Evolutionary conservation across 148 eudicot genomes (phyloP).

Genomic region (Rhododendron henanense): DNA sequence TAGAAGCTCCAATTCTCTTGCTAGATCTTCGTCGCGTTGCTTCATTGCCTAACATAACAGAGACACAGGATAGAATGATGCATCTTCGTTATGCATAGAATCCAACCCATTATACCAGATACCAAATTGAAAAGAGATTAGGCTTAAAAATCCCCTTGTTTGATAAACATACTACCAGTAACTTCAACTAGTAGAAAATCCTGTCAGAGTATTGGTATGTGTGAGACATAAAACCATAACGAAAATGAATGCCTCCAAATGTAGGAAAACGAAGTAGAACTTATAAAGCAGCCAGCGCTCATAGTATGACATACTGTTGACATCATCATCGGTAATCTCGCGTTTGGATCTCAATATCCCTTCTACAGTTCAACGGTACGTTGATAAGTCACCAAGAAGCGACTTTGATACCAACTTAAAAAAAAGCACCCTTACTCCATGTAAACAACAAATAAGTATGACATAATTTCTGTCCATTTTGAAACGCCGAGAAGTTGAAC

Average conservation of each 20-base stretch:
- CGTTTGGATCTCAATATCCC: not conserved
- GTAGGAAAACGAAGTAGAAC: not conserved
- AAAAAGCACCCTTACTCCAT: not conserved
- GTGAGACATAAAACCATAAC: not conserved
- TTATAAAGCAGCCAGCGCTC: not conserved
- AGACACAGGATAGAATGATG: not conserved
- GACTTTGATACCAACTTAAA: not conserved
- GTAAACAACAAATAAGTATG: not conserved
- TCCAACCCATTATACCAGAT: not conserved
- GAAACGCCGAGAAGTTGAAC: not conserved
- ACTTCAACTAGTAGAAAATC: not conserved
- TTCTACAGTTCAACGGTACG: not conserved
- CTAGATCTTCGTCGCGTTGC: slow-evolving; percentile 59
- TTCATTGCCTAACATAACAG: slow-evolving; percentile 46
- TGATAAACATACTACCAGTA: not conserved
- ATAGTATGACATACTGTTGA: not conserved
- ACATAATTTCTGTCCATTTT: not conserved
- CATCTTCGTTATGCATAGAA: not conserved
- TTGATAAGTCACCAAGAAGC: not conserved
- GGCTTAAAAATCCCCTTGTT: not conserved
- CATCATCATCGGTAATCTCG: not conserved
- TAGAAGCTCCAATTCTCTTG: slow-evolving; percentile 53
- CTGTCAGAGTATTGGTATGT: not conserved
- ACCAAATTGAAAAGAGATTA: not conserved
- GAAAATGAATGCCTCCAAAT: not conserved